Evolutionary conservation across 305 asterid genomes (phyloP), one percentile per base, ranked within the genome.

Genomic region (Fraxinus baroniana): DNA sequence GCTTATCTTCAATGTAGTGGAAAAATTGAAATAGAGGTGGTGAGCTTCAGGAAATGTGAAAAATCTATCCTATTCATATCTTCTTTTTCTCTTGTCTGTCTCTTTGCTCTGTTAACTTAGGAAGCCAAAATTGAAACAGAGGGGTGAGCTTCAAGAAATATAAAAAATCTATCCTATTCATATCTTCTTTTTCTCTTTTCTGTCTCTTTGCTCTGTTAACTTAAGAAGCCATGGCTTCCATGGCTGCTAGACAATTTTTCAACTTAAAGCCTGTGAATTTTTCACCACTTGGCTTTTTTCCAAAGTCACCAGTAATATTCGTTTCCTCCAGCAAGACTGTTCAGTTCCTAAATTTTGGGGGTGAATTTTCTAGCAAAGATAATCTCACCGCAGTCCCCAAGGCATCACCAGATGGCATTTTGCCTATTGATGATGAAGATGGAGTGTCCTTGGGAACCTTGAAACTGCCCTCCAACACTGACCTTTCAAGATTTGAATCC

Each of bases 381-480:
- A 84, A 62, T 20, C 44, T 81, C 32, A 10, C 52, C 22, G 78
- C 81, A 74, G 81, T 84, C 33, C n/a, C 83, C 55, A 92, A 85
- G 83, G 93, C 93, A 52, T 79, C 91, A 26, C 66, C 87, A 22
- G 86, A 81, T 32, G 76, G 74, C 79, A 49, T 85, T 78, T 76
- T 87, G 20, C 17, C 89, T n/a, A 60, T 74, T 2, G 79, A 78
- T 39, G 90, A 81, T 22, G 97, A 92, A 7, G 97, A 90, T 7
- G 99, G 99, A 7, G 95, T 94, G 80, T 91, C 98, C 46, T 83
- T 94, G 76, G 98, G 98, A 35, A 93, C 99, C 78, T 85, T 95
- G 97, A 95, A 94, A 64, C 92, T 95, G 68, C 99, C 99, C 10
- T 39, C 81, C 2, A 79, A 95, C 80, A 90, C 91, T 68, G 97